Conservation (phyloP, 2,329 filamentous ascomycete species). For the Catunica adiposa region DNA sequence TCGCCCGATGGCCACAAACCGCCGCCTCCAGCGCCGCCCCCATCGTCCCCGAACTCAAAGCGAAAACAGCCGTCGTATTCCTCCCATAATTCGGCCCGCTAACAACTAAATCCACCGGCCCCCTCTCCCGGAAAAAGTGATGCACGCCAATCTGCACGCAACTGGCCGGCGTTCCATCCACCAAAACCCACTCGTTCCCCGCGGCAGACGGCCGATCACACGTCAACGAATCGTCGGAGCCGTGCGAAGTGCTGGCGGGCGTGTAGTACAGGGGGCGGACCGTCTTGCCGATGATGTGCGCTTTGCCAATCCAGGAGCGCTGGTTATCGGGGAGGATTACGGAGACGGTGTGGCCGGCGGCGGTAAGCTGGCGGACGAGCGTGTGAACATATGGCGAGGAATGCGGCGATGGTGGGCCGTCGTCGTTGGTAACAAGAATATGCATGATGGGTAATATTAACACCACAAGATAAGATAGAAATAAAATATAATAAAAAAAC, state of each 20-base stretch:
- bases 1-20: constrained; percentile 49
- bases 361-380: constrained; percentile 52
- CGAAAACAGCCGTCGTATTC: constrained; percentile 68
- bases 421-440: constrained; percentile 58
- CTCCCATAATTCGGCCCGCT: constrained; percentile 71
- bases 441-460: constrained; percentile 36
- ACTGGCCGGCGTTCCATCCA: constrained; percentile 66
- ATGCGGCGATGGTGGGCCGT: constrained; percentile 61
- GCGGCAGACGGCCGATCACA: constrained; percentile 36
- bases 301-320: constrained; percentile 96
- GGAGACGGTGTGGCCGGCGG: constrained; percentile 69
- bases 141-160: constrained; percentile 71
- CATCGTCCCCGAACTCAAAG: constrained; percentile 59
- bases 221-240: constrained; percentile 43
- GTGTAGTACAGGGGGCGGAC: constrained; percentile 76
- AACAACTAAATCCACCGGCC: constrained; percentile 59
- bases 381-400: constrained; percentile 69
- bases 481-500: no score
- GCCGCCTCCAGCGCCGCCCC: constrained; percentile 65
- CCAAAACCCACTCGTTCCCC: constrained; percentile 63
- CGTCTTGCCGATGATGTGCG: constrained; percentile 82
- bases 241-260: constrained; percentile 28
- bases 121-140: constrained; percentile 58
- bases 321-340: constrained; percentile 84
- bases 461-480: background rate